Evolutionary conservation across 148 eudicot genomes (phyloP), one percentile per base, ranked within the genome.

Genomic region (Rhododendron kiyosumense): DNA sequence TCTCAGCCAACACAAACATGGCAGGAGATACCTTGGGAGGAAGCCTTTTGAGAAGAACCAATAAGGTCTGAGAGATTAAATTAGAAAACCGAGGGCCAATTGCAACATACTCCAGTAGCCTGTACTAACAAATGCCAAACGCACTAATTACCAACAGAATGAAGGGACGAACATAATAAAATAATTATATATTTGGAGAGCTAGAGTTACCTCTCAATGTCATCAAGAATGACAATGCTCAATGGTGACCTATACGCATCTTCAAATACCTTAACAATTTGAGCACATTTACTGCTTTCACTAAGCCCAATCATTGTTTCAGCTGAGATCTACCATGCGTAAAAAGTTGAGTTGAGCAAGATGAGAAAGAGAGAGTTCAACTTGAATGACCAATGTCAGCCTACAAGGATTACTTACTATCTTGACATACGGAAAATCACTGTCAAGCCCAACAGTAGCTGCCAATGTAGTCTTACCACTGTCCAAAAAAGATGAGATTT

Each of bases 381-480:
- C 45, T 46, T 65, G 73, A 63, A 88, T 73, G 13, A 30, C 36
- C 82, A 38, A 46, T 71, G 85, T 28, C 78, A 78, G 38, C 82
- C 54, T 77, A 75, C 32, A 38, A 85, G 41, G 59, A 85, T 63
- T 61, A 89, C 98, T 90, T 91, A 97, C 99, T 83, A 94, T 97
- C 91, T 97, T 95, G 84, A 97, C 99, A 91, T 93, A 95, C 18
- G 99, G 98, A 81, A 94, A 97, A 83, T 94, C 99, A 90, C 98
- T 97, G 86, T 94, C 94, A 84, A 97, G 93, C 85, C 99, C 99
- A 89, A 95, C 93, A 77, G 95, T 93, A 79, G 99, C 96, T 73
- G 99, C 98, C 96, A 97, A 91, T 79, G 99, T 95, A 82, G 92
- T 97, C 93, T 97, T 97, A 65, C 98, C 99, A 91, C 99, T 97